Percentiles rank a stretch among this genome's conserved stretches.
Evolutionary conservation across 805 yeast genomes (phyloP).

Genomic region (Wickerhamiella australiensis): DNA sequence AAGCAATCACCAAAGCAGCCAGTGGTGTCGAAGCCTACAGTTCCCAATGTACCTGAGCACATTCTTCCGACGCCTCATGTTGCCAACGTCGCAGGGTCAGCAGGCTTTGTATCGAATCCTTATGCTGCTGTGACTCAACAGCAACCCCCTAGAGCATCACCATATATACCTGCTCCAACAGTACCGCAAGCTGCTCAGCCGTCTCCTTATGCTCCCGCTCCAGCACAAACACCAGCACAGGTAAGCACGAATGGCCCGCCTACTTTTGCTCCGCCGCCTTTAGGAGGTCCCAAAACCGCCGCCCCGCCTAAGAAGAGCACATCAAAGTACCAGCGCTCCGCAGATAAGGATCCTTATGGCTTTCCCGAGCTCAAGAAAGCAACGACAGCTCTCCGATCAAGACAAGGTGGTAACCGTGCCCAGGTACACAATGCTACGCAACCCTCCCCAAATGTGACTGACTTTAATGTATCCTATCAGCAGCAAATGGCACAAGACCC

Average conservation of each 20-base stretch:
- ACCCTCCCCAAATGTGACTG: conserved; percentile 3
- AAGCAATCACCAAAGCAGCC: conserved; percentile 12
- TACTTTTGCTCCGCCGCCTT: background rate
- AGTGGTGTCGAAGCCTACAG: conserved; percentile 12
- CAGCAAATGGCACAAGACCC: background rate
- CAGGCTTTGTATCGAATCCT: conserved; percentile 6
- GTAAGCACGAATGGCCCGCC: background rate
- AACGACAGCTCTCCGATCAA: conserved; percentile 4
- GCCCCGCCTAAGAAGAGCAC: background rate
- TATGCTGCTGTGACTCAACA: conserved; percentile 9
- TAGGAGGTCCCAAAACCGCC: background rate
- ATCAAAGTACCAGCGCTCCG: background rate
- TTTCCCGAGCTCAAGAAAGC: conserved; percentile 6
- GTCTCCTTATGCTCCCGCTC: background rate
- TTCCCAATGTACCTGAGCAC: conserved; percentile 10
- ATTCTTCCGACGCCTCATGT: background rate
- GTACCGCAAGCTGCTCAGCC: background rate
- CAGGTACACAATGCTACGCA: background rate
- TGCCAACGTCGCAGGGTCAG: background rate
- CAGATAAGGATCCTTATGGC: conserved; percentile 6
- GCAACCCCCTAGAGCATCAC: background rate
- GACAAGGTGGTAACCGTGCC: background rate
- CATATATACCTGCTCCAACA: background rate
- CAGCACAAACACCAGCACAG: background rate
- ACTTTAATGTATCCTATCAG: conserved; percentile 8